Evolutionary conservation across 257 asterid genomes (phyloP), one percentile per base, ranked within the genome.

Genomic region (Voacanga thouarsii): DNA sequence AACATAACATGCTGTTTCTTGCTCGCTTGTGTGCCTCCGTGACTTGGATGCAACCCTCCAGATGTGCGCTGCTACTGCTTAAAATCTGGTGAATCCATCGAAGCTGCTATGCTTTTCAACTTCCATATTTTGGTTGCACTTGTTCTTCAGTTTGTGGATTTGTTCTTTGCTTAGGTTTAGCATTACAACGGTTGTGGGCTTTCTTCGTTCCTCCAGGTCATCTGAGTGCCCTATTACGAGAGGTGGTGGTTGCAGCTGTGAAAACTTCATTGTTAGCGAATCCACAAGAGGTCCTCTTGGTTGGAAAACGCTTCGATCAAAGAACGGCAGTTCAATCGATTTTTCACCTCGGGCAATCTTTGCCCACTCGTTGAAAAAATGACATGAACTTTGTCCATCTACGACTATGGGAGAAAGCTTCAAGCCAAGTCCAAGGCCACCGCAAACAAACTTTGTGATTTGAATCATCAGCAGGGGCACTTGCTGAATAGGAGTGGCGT

Each of bases 1-100:
- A 0, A 85, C 30, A 19, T 71, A 71, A 3, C 75, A 23, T 2
- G 55, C 66, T 0, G 88, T 82, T 33, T 63, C 81, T 57, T 85
- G 88, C 41, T 80, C 83, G 1, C 33, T 49, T 2, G 11, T 37
- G 15, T 59, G 82, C 37, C 33, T 45, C 5, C 84, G 80, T 0
- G 83, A 86, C 76, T 63, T 77, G 59, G 79, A 77, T 37, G 72
- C 70, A 8, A 81, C 77, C 75, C 82, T 64, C 88, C 86, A 85
- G 26, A 82, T 14, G 56, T 85, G 83, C 2, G 82, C 86, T 8
- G 77, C 59, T 24, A 85, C 33, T 2, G 77, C 77, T 45, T 82
- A 84, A 28, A 79, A 82, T 3, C 84, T 49, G 60, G 37, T 74
- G 24, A 55, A 78, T 7, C 24, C 41, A n/a, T 74, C 55, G 41